Evolutionary conservation across 2,329 filamentous ascomycete genomes (phyloP).

Genomic region (Alternaria triticina): DNA sequence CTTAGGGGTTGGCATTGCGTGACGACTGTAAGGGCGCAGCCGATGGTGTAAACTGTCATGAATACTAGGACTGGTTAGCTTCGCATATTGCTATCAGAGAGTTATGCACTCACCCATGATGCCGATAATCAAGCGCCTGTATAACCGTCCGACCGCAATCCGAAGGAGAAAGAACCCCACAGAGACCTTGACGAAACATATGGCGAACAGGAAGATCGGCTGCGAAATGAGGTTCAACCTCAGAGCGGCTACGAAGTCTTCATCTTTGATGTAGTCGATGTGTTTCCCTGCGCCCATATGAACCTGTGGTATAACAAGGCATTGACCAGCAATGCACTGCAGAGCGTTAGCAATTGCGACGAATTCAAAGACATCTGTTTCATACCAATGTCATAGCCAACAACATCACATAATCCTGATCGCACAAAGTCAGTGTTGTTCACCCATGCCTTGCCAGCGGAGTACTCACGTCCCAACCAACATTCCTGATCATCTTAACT

Average conservation of each 20-base stretch:
- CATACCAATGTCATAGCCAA: slow-evolving; percentile 48
- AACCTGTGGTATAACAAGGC: slow-evolving; percentile 51
- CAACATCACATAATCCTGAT: slow-evolving; percentile 53
- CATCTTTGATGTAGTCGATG: slow-evolving; percentile 49
- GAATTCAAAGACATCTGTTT: background rate
- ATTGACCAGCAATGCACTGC: slow-evolving; percentile 49
- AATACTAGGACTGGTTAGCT: slow-evolving; percentile 43
- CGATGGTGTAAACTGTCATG: slow-evolving; percentile 52
- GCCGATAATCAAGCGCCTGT: slow-evolving; percentile 51
- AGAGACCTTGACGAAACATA: slow-evolving; percentile 57
- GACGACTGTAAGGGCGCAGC: slow-evolving; percentile 56
- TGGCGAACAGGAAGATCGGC: slow-evolving; percentile 55
- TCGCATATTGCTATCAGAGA: background rate
- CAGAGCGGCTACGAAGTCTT: slow-evolving; percentile 46
- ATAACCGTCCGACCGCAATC: slow-evolving; percentile 50
- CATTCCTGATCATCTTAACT: slow-evolving; percentile 55
- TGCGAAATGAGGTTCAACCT: slow-evolving; percentile 59
- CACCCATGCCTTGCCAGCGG: background rate
- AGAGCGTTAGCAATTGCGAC: slow-evolving; percentile 3
- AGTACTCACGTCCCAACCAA: slow-evolving; percentile 56
- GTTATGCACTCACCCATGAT: slow-evolving; percentile 50
- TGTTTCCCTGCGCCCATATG: slow-evolving; percentile 56
- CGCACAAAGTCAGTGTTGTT: slow-evolving; percentile 10
- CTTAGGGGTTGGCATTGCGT: slow-evolving; percentile 58
- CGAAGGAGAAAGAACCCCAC: slow-evolving; percentile 58